Evolutionary conservation across 2,329 filamentous ascomycete species (phyloP).

Genomic region (Verticillium albo-atrum): DNA sequence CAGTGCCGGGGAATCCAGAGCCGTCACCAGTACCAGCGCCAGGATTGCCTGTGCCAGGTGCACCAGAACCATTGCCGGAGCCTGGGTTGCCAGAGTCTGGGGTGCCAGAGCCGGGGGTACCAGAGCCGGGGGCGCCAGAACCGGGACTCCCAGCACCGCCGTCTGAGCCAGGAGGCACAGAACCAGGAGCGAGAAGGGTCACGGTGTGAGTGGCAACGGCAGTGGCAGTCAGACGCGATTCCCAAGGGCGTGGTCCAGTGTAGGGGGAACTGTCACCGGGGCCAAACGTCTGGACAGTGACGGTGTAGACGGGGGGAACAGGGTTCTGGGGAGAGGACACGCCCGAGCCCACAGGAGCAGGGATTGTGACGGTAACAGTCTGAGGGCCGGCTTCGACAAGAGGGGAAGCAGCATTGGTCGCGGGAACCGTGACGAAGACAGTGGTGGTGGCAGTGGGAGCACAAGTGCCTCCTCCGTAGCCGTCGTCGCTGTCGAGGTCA

Average conservation of each 20-base stretch:
- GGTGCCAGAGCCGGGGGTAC: neutral
- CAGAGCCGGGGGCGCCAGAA: constrained; percentile 3
- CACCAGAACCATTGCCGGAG: neutral
- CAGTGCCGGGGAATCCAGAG: neutral
- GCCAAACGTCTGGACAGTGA: constrained; percentile 11
- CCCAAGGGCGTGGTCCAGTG: constrained; percentile 12
- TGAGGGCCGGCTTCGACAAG: constrained; percentile 3
- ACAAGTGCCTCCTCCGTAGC: constrained; percentile 22
- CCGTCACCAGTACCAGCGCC: neutral
- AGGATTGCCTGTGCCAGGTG: neutral
- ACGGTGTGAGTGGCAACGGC: constrained; percentile 3
- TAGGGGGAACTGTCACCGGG: constrained; percentile 14
- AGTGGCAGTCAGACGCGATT: constrained; percentile 2
- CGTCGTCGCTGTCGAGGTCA: constrained; percentile 4
- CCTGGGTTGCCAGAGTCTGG: neutral
- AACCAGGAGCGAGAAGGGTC: constrained; percentile 15
- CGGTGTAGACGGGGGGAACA: constrained; percentile 11
- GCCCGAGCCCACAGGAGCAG: constrained; percentile 5
- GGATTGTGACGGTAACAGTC: constrained; percentile 7
- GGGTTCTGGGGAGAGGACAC: constrained; percentile 11
- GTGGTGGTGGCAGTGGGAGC: constrained; percentile 34
- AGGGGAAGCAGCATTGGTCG: constrained; percentile 18
- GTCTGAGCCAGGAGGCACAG: neutral
- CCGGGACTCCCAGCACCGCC: constrained; percentile 2
- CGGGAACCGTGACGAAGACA: constrained; percentile 43